Conservation (phyloP, 2,329 filamentous ascomycete genomes). For the Harringtonia lauricola region DNA sequence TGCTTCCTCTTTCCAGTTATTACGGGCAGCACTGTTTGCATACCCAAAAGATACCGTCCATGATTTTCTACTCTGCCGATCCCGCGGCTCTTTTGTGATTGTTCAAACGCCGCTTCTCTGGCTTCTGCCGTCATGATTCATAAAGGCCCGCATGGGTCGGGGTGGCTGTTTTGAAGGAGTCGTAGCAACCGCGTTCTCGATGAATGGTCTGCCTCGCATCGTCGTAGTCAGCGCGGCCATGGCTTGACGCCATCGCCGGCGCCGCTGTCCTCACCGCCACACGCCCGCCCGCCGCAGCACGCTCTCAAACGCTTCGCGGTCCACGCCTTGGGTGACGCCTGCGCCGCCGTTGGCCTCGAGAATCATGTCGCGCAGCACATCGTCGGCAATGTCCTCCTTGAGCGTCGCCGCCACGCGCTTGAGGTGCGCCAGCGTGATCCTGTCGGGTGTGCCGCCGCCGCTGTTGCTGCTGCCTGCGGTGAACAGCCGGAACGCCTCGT, state of each 20-base stretch:
- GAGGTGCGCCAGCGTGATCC: constrained; percentile 74
- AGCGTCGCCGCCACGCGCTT: constrained; percentile 68
- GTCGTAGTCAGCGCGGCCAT: too few relatives aligned
- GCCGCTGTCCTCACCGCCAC: constrained; percentile 59
- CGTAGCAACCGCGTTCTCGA: too few relatives aligned
- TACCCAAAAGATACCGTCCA: background rate
- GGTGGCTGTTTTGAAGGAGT: too few relatives aligned
- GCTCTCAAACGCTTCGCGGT: constrained; percentile 68
- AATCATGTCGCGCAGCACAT: constrained; percentile 85
- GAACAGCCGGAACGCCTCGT: constrained; percentile 75
- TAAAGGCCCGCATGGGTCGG: too few relatives aligned
- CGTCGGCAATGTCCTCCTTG: constrained; percentile 65
- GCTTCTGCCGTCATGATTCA: too few relatives aligned
- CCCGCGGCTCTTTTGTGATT: too few relatives aligned
- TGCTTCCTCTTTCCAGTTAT: background rate
- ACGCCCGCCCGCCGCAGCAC: constrained; percentile 80
- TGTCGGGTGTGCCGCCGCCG: constrained; percentile 23
- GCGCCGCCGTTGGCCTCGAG: constrained; percentile 81
- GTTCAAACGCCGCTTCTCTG: too few relatives aligned
- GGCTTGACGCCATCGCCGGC: too few relatives aligned
- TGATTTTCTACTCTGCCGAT: background rate
- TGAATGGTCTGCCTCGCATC: too few relatives aligned
- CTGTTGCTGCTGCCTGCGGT: constrained; percentile 34
- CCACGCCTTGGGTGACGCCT: constrained; percentile 60
- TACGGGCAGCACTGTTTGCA: background rate